Percentiles rank a stretch among this genome's conserved stretches.
Conservation (phyloP, 2,329 filamentous ascomycete genomes). For the Raffaelea ambrosiae region DNA sequence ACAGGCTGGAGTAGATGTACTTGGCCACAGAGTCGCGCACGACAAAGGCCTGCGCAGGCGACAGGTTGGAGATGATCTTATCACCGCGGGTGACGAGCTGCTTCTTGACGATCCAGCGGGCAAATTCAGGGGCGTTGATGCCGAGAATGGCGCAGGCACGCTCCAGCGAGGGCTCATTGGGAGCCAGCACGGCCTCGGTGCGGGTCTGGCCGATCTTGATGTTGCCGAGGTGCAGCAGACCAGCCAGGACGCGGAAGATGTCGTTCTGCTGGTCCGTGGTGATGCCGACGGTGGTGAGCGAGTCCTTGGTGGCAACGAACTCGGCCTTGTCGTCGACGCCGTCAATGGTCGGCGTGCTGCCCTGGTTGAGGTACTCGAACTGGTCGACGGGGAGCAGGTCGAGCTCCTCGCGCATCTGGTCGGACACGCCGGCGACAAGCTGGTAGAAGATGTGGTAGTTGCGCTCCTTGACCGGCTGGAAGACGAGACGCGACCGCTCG, state of each 20-base stretch:
- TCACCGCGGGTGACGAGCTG: conserved; percentile 93
- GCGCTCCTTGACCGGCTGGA: conserved; percentile 92
- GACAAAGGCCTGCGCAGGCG: conserved; percentile 85
- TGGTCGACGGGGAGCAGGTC: conserved; percentile 75
- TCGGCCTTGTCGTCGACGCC: conserved; percentile 94
- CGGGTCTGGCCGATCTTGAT: conserved; percentile 89
- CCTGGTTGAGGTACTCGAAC: conserved; percentile 95
- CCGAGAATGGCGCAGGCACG: conserved; percentile 79
- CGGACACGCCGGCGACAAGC: conserved; percentile 82
- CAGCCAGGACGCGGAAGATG: conserved; percentile 86
- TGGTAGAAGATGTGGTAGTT: conserved; percentile 99
- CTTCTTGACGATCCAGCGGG: conserved; percentile 99
- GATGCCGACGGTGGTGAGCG: conserved; percentile 82
- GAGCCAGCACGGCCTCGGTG: conserved; percentile 74
- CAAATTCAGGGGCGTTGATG: conserved; percentile 77
- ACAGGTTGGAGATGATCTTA: conserved; percentile 94
- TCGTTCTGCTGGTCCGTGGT: conserved; percentile 62
- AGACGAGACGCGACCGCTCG: conserved; percentile 90
- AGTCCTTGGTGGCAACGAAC: conserved; percentile 80
- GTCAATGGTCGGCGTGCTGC: conserved; percentile 81
- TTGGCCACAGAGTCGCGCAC: conserved; percentile 97
- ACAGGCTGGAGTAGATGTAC: conserved; percentile 95
- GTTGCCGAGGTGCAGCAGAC: conserved; percentile 89
- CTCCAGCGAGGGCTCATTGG: conserved; percentile 72
- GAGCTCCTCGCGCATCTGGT: conserved; percentile 72